Conservation (phyloP, 2,329 filamentous ascomycete genomes). For the Nigrospora osmanthi region DNA sequence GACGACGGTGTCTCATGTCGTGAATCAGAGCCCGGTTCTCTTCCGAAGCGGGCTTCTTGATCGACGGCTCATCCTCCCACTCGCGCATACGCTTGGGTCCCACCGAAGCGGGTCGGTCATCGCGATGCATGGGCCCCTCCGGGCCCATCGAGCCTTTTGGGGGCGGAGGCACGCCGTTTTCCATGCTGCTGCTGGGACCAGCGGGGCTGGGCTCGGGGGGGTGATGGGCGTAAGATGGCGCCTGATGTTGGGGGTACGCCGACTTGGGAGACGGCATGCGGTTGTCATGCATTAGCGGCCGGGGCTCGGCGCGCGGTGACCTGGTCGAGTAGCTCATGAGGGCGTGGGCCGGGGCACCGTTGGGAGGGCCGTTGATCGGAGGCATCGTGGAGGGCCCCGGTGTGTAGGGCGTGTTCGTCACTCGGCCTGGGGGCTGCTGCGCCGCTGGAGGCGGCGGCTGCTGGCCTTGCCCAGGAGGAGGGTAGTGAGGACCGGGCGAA, state of each 20-base stretch:
- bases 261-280: conserved; percentile 88
- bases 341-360: conserved; percentile 34
- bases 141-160: conserved; percentile 46
- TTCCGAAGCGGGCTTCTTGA: conserved; percentile 83
- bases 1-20: conserved; percentile 72
- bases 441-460: conserved; percentile 42
- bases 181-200: conserved; percentile 45
- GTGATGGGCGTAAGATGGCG: conserved; percentile 59
- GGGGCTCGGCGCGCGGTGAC: conserved; percentile 75
- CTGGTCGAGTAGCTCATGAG: conserved; percentile 69
- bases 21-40: conserved; percentile 82
- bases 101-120: conserved; percentile 73
- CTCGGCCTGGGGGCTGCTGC: conserved; percentile 26
- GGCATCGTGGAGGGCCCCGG: conserved; percentile 22
- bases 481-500: conserved; percentile 49
- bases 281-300: conserved; percentile 70
- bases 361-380: conserved; percentile 31
- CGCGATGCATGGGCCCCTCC: conserved; percentile 56
- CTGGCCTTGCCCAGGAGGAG: conserved; percentile 37
- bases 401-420: conserved; percentile 30
- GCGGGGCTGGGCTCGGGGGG: conserved; percentile 43
- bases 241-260: conserved; percentile 71
- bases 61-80: conserved; percentile 77
- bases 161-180: conserved; percentile 59
- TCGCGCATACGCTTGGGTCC: conserved; percentile 80